A percentile compares a stretch with the other conserved stretches of the same genome.
These are phyloP conservation scores for Phytophthora sp. DNA, from an alignment of 352 stramenopile species.

Conservation along the genomic window DNA sequence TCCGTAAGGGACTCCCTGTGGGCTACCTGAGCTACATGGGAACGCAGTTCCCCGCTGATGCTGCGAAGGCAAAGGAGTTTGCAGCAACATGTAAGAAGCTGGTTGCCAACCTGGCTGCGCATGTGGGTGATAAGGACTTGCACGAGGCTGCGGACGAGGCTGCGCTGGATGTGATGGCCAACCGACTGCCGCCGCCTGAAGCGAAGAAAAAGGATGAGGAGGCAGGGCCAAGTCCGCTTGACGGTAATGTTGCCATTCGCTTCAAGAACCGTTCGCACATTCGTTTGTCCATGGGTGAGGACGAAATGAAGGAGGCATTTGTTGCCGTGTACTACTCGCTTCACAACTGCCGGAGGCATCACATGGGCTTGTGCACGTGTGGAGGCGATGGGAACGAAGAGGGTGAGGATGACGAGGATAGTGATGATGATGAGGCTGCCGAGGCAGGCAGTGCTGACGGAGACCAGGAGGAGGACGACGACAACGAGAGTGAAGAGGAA, in stretches of 20 bases:
- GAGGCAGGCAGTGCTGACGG: slow-evolving; percentile 32
- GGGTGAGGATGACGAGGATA: slow-evolving; percentile 34
- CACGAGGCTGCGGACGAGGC: slow-evolving; percentile 79
- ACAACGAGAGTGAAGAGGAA: slow-evolving; percentile 38
- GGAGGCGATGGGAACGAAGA: slow-evolving; percentile 26
- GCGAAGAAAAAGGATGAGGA: slow-evolving; percentile 21
- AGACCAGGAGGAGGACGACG: slow-evolving; percentile 37
- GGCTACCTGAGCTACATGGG: slow-evolving; percentile 79
- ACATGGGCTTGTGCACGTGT: slow-evolving; percentile 86
- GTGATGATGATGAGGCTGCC: slow-evolving; percentile 22
- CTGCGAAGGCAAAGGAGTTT: slow-evolving; percentile 57
- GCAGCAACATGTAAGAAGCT: slow-evolving; percentile 49
- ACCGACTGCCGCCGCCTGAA: slow-evolving; percentile 64
- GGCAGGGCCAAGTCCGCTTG: slow-evolving; percentile 46
- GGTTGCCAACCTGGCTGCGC: slow-evolving; percentile 52
- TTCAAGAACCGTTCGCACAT: slow-evolving; percentile 77
- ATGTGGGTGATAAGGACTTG: slow-evolving; percentile 59
- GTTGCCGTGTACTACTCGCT: slow-evolving; percentile 77
- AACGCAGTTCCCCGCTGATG: slow-evolving; percentile 57
- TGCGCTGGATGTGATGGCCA: slow-evolving; percentile 75
- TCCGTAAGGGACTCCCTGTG: slow-evolving; percentile 75
- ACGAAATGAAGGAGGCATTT: slow-evolving; percentile 63
- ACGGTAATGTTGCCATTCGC: slow-evolving; percentile 51
- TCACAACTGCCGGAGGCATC: slow-evolving; percentile 79
- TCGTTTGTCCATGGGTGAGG: slow-evolving; percentile 67